Evolutionary conservation across 202 grass and related monocot species (phyloP).

Genomic region (Cymbopogon flexuosus): DNA sequence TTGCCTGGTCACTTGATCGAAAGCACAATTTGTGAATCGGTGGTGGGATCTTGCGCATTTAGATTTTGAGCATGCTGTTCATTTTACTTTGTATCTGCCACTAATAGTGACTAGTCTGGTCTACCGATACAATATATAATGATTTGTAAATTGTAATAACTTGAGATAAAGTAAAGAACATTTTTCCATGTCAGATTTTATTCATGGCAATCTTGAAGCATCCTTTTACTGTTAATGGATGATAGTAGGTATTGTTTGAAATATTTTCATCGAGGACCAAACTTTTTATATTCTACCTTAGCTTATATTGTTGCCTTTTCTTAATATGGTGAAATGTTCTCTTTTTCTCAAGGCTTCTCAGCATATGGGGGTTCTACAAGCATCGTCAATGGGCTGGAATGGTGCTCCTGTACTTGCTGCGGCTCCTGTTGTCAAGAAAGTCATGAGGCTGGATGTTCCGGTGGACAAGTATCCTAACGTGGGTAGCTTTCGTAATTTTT

Average conservation of each 20-base stretch:
- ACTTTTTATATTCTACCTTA: slow-evolving; percentile 3
- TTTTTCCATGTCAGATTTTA: slow-evolving; percentile 21
- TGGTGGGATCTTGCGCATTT: not conserved
- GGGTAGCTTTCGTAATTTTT: slow-evolving; percentile 28
- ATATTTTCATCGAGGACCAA: not conserved
- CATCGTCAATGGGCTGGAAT: slow-evolving; percentile 68
- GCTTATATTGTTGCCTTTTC: slow-evolving; percentile 2
- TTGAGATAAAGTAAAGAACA: not conserved
- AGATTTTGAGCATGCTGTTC: slow-evolving; percentile 18
- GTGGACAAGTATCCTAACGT: slow-evolving; percentile 86
- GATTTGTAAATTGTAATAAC: slow-evolving; percentile 8
- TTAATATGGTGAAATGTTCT: slow-evolving; percentile 30
- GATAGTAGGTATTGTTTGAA: slow-evolving; percentile 4
- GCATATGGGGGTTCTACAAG: slow-evolving; percentile 62
- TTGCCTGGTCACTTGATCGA: not conserved
- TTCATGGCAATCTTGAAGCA: not conserved
- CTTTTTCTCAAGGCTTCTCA: slow-evolving; percentile 33
- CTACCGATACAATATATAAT: not conserved
- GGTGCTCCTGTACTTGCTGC: slow-evolving; percentile 52
- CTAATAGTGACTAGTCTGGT: slow-evolving; percentile 17
- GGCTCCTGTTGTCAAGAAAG: slow-evolving; percentile 85
- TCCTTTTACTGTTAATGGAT: slow-evolving; percentile 1
- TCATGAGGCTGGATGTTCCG: slow-evolving; percentile 89
- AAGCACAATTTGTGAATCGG: not conserved
- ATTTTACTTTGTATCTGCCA: not conserved